Evolutionary conservation across 148 eudicot species (phyloP), one percentile per base, ranked within the genome.

Genomic region (Nyssa sinensis): DNA sequence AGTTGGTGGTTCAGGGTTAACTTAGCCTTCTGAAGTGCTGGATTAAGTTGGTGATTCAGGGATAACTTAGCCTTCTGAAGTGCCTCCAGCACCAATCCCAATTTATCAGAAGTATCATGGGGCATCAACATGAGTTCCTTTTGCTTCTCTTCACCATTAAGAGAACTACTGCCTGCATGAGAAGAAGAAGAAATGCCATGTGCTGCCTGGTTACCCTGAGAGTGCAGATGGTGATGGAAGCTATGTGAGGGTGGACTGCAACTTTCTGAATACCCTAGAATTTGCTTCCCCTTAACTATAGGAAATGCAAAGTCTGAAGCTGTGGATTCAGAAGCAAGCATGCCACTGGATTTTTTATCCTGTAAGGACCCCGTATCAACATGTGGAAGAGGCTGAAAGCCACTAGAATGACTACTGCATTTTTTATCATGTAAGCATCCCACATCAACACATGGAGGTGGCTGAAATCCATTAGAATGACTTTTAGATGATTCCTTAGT

Each of bases 1-100:
- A 90, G 74, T 53, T 88, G 77, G 69, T 84, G 77, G 65, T 77
- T 86, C 51, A 94, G 74, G 34, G 91, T 79, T 59, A 82, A 58
- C 78, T 88, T 94, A 35, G 96, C 98, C 73, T 83, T 82, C 62
- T 85, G 84, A 77, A 94, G n/a, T n/a, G n/a, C n/a, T n/a, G n/a
- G n/a, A n/a, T n/a, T n/a, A n/a, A n/a, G 49, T 88, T 79, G n/a
- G 69, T 84, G 77, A 65, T 77, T 86, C 51, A 94, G 74, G 34
- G 91, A 81, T 59, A 82, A 58, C 78, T 88, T 94, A 35, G 96
- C 98, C 73, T 83, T 82, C 62, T 85, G 84, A 77, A 94, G 97
- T 61, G 91, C 89, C 33, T 79, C 87, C 1, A 94, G 86, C 23
- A 90, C 85, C 21, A 84, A 77, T 64, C 78, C 91, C 30, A 88